Percentiles rank a stretch among this genome's conserved stretches.
Evolutionary conservation across 768 basidiomycete species (phyloP).

Genomic region (Mycena floridula): DNA sequence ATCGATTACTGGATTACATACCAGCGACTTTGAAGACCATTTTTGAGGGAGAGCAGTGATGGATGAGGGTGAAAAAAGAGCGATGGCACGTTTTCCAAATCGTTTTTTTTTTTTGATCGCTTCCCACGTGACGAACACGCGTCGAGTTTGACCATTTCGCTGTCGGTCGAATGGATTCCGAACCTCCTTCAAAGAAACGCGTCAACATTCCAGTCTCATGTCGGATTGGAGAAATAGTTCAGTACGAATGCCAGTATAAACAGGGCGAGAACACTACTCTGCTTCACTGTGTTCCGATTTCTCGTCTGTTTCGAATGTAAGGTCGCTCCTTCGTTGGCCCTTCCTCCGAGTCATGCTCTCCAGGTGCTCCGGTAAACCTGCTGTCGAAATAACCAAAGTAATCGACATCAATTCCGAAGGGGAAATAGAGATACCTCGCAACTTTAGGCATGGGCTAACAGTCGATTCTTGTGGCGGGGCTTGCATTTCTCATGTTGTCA

Average conservation of each 20-base stretch:
- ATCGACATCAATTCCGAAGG: conserved; percentile 42
- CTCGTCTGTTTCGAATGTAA: conserved; percentile 70
- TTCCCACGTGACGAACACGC: too few relatives aligned
- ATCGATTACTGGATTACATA: conserved; percentile 21
- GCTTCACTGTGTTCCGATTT: conserved; percentile 65
- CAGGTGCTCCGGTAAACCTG: conserved; percentile 63
- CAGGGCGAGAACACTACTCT: conserved; percentile 17
- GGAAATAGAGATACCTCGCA: conserved; percentile 43
- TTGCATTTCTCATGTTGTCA: conserved; percentile 9
- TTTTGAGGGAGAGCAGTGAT: too few relatives aligned
- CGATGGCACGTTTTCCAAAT: neutral
- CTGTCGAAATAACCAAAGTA: conserved; percentile 65
- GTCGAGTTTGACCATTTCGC: too few relatives aligned
- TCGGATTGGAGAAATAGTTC: conserved; percentile 63
- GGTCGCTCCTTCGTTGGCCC: conserved; percentile 16
- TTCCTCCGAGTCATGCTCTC: conserved; percentile 2
- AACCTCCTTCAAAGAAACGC: too few relatives aligned
- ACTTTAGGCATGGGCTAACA: conserved; percentile 25
- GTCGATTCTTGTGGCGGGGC: conserved; percentile 2
- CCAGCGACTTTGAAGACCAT: conserved; percentile 94
- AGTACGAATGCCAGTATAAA: conserved; percentile 54
- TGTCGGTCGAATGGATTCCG: too few relatives aligned
- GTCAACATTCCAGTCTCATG: too few relatives aligned
- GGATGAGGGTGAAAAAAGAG: too few relatives aligned
- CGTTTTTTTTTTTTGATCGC: conserved; percentile 22